These are phyloP conservation scores for Leishmania lainsoni DNA, from an alignment of 208 protist genomes.

Conservation along the genomic window DNA sequence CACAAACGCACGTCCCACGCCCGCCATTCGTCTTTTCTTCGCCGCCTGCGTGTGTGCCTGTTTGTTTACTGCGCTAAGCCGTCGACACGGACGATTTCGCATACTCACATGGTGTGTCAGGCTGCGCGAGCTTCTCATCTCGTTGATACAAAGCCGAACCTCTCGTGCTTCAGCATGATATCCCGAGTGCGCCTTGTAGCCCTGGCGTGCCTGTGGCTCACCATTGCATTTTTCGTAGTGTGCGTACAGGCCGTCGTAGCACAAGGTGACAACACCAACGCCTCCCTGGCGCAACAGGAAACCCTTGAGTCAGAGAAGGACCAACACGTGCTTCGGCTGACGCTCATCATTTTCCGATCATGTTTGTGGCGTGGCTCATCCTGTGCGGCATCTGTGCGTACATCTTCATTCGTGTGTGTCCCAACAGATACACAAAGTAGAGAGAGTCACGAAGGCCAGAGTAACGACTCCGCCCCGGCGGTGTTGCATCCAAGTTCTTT, in stretches of 20 bases:
- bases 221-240: background rate
- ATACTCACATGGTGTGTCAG: background rate
- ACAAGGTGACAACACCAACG: background rate
- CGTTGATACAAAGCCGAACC: background rate
- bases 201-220: background rate
- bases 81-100: background rate
- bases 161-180: background rate
- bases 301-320: constrained; percentile 13
- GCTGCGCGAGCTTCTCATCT: background rate
- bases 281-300: background rate
- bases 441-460: background rate
- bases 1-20: background rate
- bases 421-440: constrained; percentile 23
- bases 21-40: background rate
- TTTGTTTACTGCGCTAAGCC: background rate
- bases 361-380: constrained; percentile 14
- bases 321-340: constrained; percentile 11
- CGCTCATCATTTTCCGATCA: constrained; percentile 17
- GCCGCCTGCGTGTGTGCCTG: background rate
- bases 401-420: constrained; percentile 26
- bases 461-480: background rate
- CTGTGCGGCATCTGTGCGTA: constrained; percentile 15
- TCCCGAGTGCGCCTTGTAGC: background rate
- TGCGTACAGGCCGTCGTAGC: background rate
- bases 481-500: background rate